Evolutionary conservation across 2,329 filamentous ascomycete species (phyloP).

Genomic region (Alternaria gaisen): DNA sequence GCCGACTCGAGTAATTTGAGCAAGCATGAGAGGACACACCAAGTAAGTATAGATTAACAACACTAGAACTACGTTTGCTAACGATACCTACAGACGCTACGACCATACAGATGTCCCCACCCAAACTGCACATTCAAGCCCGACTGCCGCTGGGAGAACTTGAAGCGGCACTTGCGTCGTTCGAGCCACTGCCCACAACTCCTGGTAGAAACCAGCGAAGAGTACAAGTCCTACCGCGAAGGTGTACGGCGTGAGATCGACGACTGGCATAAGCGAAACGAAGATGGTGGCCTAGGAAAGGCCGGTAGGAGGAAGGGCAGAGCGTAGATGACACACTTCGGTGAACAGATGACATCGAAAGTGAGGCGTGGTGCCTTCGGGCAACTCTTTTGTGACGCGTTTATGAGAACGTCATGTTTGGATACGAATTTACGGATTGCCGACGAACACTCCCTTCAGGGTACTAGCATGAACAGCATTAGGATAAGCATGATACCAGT

Average conservation of each 20-base stretch:
- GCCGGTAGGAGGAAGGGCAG: slow-evolving; percentile 34
- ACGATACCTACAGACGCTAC: slow-evolving; percentile 35
- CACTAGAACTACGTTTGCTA: neutral
- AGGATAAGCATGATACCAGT: neutral
- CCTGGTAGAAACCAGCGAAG: slow-evolving; percentile 44
- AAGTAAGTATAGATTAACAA: slow-evolving; percentile 26
- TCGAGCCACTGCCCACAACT: slow-evolving; percentile 49
- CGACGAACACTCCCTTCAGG: neutral
- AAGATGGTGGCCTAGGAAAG: slow-evolving; percentile 31
- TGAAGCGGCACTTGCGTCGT: slow-evolving; percentile 50
- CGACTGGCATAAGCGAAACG: slow-evolving; percentile 44
- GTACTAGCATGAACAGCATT: neutral
- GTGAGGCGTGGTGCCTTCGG: neutral
- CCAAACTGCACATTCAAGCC: slow-evolving; percentile 49
- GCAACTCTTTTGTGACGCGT: neutral
- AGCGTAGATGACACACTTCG: neutral
- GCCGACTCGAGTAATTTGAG: slow-evolving; percentile 49
- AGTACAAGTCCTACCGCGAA: slow-evolving; percentile 47
- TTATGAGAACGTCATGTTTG: neutral
- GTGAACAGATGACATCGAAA: neutral
- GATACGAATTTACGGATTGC: neutral
- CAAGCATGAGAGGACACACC: slow-evolving; percentile 51
- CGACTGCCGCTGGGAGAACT: slow-evolving; percentile 52
- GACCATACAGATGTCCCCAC: slow-evolving; percentile 50
- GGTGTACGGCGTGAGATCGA: slow-evolving; percentile 44